These are phyloP conservation scores for Diutina scorzettiae DNA, from an alignment of 1,139 yeast genomes.

Conservation along the genomic window DNA sequence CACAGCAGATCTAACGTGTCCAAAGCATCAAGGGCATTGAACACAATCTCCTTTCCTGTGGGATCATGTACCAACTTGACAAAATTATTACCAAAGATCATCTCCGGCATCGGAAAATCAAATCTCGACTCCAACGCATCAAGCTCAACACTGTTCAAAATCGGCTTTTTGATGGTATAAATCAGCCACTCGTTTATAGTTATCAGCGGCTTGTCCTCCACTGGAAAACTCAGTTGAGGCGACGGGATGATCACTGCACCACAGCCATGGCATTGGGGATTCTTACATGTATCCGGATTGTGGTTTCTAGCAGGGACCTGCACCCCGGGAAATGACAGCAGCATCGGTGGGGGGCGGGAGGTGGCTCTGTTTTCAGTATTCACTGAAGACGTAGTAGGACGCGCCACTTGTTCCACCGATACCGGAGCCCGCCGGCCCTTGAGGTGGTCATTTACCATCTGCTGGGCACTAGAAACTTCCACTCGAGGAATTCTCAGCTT, in stretches of 20 bases:
- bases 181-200: conserved; percentile 67
- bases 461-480: conserved; percentile 1
- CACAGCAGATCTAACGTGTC: conserved; percentile 41
- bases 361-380: background rate
- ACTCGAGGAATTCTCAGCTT: background rate
- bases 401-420: background rate
- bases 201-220: conserved; percentile 54
- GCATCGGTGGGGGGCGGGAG: background rate
- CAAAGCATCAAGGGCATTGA: conserved; percentile 74
- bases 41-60: conserved; percentile 28
- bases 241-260: conserved; percentile 66
- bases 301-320: conserved; percentile 21
- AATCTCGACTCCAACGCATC: conserved; percentile 50
- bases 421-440: conserved; percentile 1
- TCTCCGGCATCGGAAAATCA: conserved; percentile 85
- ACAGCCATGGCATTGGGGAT: conserved; percentile 52
- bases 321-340: background rate
- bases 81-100: conserved; percentile 88
- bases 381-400: background rate
- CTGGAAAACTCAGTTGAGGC: conserved; percentile 52
- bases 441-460: background rate
- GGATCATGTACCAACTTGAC: conserved; percentile 36
- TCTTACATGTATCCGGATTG: conserved; percentile 25
- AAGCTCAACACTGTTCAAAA: conserved; percentile 60
- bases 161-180: conserved; percentile 63